These are phyloP conservation scores for Colletotrichum viniferum DNA, from an alignment of 2,329 filamentous ascomycete genomes.

Conservation along the genomic window DNA sequence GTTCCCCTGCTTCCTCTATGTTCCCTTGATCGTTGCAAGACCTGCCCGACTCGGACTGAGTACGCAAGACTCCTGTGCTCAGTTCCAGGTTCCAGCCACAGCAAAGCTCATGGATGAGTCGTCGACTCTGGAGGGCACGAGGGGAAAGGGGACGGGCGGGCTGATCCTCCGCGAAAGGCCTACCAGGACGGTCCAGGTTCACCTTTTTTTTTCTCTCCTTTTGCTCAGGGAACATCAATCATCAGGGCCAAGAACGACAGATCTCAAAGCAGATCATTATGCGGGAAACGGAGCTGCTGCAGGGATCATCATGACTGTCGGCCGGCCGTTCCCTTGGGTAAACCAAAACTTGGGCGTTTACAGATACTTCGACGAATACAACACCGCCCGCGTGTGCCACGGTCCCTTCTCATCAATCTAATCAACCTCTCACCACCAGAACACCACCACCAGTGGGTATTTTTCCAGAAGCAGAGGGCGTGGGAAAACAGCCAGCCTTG, in stretches of 20 bases:
- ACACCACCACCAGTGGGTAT: constrained; percentile 6
- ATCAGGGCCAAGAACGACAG: not conserved
- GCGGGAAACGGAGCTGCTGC: not conserved
- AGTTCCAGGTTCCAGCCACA: constrained; percentile 3
- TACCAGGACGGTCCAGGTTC: not conserved
- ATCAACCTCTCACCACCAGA: constrained; percentile 18
- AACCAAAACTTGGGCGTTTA: constrained; percentile 1
- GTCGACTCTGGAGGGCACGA: not conserved
- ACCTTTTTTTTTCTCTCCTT: not conserved
- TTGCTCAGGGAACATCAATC: not conserved
- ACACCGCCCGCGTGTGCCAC: not conserved
- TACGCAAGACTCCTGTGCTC: not conserved
- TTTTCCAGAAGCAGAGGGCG: constrained; percentile 4
- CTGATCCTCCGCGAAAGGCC: constrained; percentile 4
- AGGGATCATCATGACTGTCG: constrained; percentile 3
- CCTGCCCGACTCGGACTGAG: not conserved
- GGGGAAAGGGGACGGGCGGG: not conserved
- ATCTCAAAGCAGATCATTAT: constrained; percentile 2
- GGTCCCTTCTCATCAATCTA: not conserved
- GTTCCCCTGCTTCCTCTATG: not conserved
- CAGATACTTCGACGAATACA: not conserved
- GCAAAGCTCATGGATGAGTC: not conserved
- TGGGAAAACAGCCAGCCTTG: not conserved
- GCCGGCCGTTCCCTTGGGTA: not conserved
- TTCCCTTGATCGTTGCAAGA: not conserved